Base-by-base conservation (phyloP, 139 green algal genomes). In the Edaphochlamys debaryana region DNA sequence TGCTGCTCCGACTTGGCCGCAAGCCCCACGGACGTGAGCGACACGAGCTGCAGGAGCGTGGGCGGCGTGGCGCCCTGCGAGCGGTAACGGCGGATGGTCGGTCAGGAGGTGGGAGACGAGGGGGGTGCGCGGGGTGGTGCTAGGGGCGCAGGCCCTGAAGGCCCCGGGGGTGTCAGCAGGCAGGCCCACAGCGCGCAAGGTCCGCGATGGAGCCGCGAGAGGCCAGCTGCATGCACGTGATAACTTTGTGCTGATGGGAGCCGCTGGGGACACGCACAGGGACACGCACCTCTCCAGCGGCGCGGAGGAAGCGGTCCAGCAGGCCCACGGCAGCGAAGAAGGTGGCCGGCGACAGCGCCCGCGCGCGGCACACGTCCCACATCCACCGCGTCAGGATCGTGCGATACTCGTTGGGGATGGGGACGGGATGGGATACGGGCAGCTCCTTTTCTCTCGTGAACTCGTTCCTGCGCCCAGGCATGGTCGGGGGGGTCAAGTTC, bases 1-100 rank as follows among this genome's bases (percentile, higher is more conserved):
- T 82, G 76, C 76, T 82, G 76, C n/a, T 82, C 62, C 7, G 27
- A 20, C 76, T 82, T 82, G 20, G 63, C 34, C 13, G 76, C 62
- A 2, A 82, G 22, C 20, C 62, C 41, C 13, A 82, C 25, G 41
- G 62, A 67, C 7, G 76, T 82, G 9, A 82, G 76, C 4, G 76
- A 62, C 20, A 73, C 32, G 4, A 82, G 64, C 45, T 82, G 76
- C 42, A 82, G 76, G 22, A 73, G 32, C 42, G 76, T 34, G 29
- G 63, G 63, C 4, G 76, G 76, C 1, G 32, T 66, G 32, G 42
- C 42, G 42, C 42, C 42, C 74, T 81, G 62, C 56, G 52, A 63
- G 54, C 19, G 54, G 54, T 29, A 30, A 63, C 22, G 45, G 45
- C 11, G 45, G 45, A 9, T 22, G 11, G 45, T 22, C 13, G 45